phyloP scores from a whole-genome alignment of 2,329 filamentous ascomycete species.

The Botrytis porri region DNA sequence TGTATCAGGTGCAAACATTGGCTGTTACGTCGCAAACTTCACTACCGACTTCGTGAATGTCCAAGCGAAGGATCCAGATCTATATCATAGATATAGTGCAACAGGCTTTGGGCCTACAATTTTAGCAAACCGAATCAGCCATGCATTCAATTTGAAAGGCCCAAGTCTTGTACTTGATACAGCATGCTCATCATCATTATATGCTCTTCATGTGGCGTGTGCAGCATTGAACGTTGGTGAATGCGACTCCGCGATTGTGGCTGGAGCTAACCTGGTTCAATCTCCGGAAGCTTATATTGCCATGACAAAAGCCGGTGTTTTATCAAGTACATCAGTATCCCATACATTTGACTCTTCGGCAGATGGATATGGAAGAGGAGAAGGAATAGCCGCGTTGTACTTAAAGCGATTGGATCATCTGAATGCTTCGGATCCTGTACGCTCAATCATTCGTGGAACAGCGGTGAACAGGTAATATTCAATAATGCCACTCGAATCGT shows the following conservation, averaged over 20 bases:
- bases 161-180: conserved; percentile 39
- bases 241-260: conserved; percentile 35
- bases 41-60: conserved; percentile 13
- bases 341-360: conserved; percentile 26
- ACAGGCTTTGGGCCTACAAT: conserved; percentile 18
- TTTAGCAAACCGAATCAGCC: conserved; percentile 30
- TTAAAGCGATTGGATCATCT: conserved; percentile 45
- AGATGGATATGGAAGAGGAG: conserved; percentile 46
- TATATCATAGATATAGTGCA: conserved; percentile 33
- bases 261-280: conserved; percentile 26
- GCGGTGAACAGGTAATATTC: conserved; percentile 45
- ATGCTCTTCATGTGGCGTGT: conserved; percentile 44
- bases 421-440: conserved; percentile 43
- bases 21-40: conserved; percentile 26
- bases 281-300: conserved; percentile 10
- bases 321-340: conserved; percentile 13
- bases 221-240: conserved; percentile 43
- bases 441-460: conserved; percentile 43
- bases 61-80: conserved; percentile 20
- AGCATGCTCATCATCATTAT: conserved; percentile 45
- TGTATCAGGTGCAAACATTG: conserved; percentile 25
- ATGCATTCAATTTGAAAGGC: conserved; percentile 9
- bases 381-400: conserved; percentile 43
- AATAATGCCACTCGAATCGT: conserved; percentile 43
- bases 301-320: conserved; percentile 39